Evolutionary conservation across 2,329 filamentous ascomycete genomes (phyloP), one percentile per base, ranked within the genome.

Genomic region (Ophiocordyceps camponoti-floridani): DNA sequence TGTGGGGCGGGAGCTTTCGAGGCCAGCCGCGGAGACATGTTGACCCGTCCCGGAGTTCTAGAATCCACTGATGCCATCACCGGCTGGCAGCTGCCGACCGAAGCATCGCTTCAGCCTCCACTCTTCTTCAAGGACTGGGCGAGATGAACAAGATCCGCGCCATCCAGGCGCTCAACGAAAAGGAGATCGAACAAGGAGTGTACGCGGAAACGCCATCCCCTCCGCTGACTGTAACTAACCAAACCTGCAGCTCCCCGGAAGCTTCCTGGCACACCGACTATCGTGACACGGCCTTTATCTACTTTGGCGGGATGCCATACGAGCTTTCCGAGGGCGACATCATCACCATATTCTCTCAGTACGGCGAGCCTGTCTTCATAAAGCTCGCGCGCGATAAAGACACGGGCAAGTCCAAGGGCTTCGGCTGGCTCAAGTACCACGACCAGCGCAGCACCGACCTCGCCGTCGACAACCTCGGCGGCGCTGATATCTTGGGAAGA

Each of bases 241-340:
- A 26, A 59, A 51, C 61, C 49, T 37, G 43, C 23, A 88, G 86
- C 53, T 73, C 81, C 2, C 81, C 88, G 40, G 79, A 87, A 63
- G 89, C 82, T 50, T 95, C 89, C 46, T 96, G 89, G 89, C 89
- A 96, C 61, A 81, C 82, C 60, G 93, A 98, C 68, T 98, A 96
- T 65, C 84, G 86, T 65, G 91, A 94, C 66, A 96, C 91, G 2
- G 93, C 91, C 47, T 98, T 89, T 62, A 69, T 98, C 59, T 94
- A 95, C 69, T 88, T 98, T 53, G 93, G 93, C 57, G 89, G 89
- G 27, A 73, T 98, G 12, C 86, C 88, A 4, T 94, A 84, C 63
- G 85, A 94, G 56, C 73, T 98, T 38, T 87, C 86, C 43, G 91
- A 98, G 67, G 93, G 93, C 62, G 91, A 98, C 63, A 74, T 98